Conservation (phyloP, 441 rosid genomes). For the Populus hybrid region DNA sequence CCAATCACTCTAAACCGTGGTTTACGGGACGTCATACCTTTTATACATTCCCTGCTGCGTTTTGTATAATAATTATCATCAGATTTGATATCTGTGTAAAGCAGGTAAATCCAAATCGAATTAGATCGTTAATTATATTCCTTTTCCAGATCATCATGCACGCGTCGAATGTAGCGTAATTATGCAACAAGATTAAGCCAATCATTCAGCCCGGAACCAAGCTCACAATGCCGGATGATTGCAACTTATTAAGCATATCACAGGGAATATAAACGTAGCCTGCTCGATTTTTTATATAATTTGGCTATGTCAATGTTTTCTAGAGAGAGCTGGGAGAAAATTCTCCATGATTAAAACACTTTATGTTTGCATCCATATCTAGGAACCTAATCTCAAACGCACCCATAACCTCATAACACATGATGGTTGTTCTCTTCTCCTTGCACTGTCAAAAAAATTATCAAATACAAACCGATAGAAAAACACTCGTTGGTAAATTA, state of each 20-base stretch:
- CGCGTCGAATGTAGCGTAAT: background rate
- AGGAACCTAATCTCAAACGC: too few relatives aligned
- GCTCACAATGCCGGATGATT: background rate
- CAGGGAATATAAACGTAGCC: background rate
- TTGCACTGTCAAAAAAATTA: too few relatives aligned
- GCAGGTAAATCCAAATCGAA: background rate
- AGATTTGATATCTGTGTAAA: constrained; percentile 40
- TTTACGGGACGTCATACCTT: constrained; percentile 33
- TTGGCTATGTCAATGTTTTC: too few relatives aligned
- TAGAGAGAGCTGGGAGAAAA: too few relatives aligned
- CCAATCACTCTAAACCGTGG: constrained; percentile 26
- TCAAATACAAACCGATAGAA: too few relatives aligned
- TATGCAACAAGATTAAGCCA: background rate
- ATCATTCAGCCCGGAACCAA: background rate
- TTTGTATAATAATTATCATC: constrained; percentile 6
- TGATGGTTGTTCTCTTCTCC: too few relatives aligned
- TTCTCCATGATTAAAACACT: too few relatives aligned
- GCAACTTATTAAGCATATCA: background rate
- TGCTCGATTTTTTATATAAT: too few relatives aligned
- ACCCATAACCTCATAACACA: too few relatives aligned
- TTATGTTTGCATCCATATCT: too few relatives aligned
- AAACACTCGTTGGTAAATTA: too few relatives aligned
- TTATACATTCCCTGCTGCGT: constrained; percentile 23
- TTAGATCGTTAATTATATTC: background rate
- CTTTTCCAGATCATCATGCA: background rate